Percentiles rank a stretch among this genome's conserved stretches.
phyloP scores from a whole-genome alignment of 495 filamentous ascomycete species.

The Umbilicaria muhlenbergii region DNA sequence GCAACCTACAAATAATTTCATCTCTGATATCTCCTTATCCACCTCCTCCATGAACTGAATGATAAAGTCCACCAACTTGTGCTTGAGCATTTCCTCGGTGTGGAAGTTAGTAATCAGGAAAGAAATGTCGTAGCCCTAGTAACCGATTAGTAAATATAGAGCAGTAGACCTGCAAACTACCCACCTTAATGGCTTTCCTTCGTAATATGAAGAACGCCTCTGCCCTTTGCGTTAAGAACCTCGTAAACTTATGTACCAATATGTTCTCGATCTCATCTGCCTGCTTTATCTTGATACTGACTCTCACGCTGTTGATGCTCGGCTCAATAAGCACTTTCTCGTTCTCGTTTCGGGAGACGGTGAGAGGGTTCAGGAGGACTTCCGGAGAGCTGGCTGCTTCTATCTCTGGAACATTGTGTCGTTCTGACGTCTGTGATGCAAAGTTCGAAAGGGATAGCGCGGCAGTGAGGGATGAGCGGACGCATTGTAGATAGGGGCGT shows the following conservation, averaged over 20 bases:
- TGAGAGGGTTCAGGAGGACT: slow-evolving; percentile 81
- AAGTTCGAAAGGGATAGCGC: slow-evolving; percentile 95
- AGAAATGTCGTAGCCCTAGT: slow-evolving; percentile 92
- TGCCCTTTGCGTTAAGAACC: slow-evolving; percentile 88
- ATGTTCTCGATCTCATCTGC: slow-evolving; percentile 98
- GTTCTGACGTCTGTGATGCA: slow-evolving; percentile 85
- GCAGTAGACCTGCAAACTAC: slow-evolving; percentile 2
- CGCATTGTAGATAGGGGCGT: slow-evolving; percentile 91
- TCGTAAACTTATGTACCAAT: slow-evolving; percentile 91
- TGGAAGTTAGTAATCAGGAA: slow-evolving; percentile 98
- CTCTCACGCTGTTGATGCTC: slow-evolving; percentile 83
- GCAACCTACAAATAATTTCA: slow-evolving; percentile 91
- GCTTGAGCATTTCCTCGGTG: slow-evolving; percentile 94
- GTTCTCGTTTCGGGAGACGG: slow-evolving; percentile 83
- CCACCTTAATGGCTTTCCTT: slow-evolving; percentile 79
- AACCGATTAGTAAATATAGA: not conserved
- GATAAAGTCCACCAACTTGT: slow-evolving; percentile 96
- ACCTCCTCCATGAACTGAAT: slow-evolving; percentile 99
- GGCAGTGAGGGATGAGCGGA: slow-evolving; percentile 83
- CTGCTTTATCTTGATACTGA: slow-evolving; percentile 97
- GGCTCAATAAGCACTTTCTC: slow-evolving; percentile 90
- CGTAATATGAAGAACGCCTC: slow-evolving; percentile 96
- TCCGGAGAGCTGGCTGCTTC: slow-evolving; percentile 87
- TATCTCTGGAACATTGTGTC: slow-evolving; percentile 96
- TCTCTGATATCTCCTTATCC: slow-evolving; percentile 98